Evolutionary conservation across 176 grass and related monocot species (phyloP).

Genomic region (Luzula sylvatica): DNA sequence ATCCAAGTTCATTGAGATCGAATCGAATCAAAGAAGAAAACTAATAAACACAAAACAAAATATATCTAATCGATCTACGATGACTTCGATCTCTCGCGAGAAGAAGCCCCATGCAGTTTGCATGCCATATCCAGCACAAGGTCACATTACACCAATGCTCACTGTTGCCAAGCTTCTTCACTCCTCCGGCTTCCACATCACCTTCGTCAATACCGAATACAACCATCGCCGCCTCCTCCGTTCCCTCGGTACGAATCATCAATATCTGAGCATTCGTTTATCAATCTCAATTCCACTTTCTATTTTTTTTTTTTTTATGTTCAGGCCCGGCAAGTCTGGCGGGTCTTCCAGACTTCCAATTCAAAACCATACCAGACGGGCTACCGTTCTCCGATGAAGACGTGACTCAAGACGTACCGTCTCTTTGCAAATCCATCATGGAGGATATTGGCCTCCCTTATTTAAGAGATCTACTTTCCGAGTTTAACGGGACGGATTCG

Average conservation of each 20-base stretch:
- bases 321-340: slow-evolving; percentile 11
- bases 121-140: slow-evolving; percentile 17
- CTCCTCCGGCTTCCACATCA: slow-evolving; percentile 28
- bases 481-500: slow-evolving; percentile 2
- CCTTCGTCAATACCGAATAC: slow-evolving; percentile 53
- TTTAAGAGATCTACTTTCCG: slow-evolving; percentile 24
- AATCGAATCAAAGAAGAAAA: too few species aligned
- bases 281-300: too few species aligned
- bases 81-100: too few species aligned
- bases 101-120: background rate
- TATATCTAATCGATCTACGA: too few species aligned
- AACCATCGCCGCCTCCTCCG: slow-evolving; percentile 30
- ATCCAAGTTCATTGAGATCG: too few species aligned
- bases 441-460: slow-evolving; percentile 15
- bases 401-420: slow-evolving; percentile 49
- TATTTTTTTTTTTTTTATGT: too few species aligned
- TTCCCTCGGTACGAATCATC: background rate
- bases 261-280: too few species aligned
- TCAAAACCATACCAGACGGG: slow-evolving; percentile 57
- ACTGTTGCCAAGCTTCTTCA: slow-evolving; percentile 11
- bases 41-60: too few species aligned
- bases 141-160: slow-evolving; percentile 17
- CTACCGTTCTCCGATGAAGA: slow-evolving; percentile 33
- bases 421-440: slow-evolving; percentile 39
- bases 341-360: slow-evolving; percentile 19